phyloP scores from a whole-genome alignment of 805 yeast species.

The Schwanniomyces sp. region DNA sequence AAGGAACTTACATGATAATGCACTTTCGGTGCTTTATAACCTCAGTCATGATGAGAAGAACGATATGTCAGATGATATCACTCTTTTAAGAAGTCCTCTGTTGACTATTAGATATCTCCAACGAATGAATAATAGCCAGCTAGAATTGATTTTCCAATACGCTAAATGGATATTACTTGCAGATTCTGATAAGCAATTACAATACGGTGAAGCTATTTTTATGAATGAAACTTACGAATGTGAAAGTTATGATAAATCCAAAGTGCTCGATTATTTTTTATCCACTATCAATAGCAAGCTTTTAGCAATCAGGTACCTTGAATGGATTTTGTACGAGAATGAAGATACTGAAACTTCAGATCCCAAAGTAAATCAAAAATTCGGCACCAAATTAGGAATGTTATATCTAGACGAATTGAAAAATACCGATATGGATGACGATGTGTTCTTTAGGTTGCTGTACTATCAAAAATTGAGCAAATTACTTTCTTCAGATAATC shows the following conservation, averaged over 20 bases:
- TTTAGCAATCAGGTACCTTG: conserved; percentile 43
- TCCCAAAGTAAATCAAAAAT: conserved; percentile 14
- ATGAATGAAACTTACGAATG: conserved; percentile 64
- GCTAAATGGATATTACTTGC: conserved; percentile 50
- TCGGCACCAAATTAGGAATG: conserved; percentile 35
- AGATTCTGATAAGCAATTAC: conserved; percentile 16
- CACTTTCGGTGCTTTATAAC: conserved; percentile 57
- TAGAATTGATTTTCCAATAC: conserved; percentile 58
- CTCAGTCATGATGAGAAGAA: conserved; percentile 17
- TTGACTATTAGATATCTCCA: conserved; percentile 58
- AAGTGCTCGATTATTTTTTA: conserved; percentile 54
- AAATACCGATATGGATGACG: conserved; percentile 5
- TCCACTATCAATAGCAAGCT: conserved; percentile 17
- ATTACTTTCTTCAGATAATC: conserved; percentile 28
- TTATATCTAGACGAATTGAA: conserved; percentile 29
- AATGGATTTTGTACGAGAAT: conserved; percentile 41
- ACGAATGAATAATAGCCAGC: conserved; percentile 46
- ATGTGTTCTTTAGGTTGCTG: conserved; percentile 8
- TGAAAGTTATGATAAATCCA: conserved; percentile 52
- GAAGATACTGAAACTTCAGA: conserved; percentile 13
- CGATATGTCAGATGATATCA: conserved; percentile 17
- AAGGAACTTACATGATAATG: conserved; percentile 61
- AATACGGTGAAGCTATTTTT: conserved; percentile 52
- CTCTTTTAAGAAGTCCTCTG: conserved; percentile 35
- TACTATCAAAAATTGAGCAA: conserved; percentile 30